phyloP scores from a whole-genome alignment of 805 yeast species.

The Candida pseudofarinosa region DNA sequence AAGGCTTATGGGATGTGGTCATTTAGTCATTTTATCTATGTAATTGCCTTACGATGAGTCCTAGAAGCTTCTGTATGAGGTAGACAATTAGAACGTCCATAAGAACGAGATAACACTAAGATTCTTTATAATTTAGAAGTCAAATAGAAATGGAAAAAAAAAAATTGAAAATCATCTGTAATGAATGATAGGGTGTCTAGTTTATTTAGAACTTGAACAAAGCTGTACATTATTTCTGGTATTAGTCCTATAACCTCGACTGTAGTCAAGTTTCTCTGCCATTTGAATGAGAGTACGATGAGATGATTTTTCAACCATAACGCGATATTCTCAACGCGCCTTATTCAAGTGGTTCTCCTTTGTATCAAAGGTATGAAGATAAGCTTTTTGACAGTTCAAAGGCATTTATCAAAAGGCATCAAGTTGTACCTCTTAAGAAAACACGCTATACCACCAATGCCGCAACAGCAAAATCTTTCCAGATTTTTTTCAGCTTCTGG shows the following conservation, averaged over 20 bases:
- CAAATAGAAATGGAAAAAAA: no score
- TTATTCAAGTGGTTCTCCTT: neutral
- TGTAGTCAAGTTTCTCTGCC: no score
- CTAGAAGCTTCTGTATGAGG: no score
- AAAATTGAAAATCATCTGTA: neutral
- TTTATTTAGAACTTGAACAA: neutral
- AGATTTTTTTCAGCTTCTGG: conserved; percentile 20
- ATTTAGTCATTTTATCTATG: conserved; percentile 7
- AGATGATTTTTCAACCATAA: neutral
- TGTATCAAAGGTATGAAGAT: neutral
- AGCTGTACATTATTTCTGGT: neutral
- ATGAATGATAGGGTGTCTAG: neutral
- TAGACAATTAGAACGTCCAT: no score
- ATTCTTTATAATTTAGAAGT: no score
- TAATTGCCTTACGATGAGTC: no score
- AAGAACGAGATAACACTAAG: no score
- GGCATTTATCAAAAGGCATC: neutral
- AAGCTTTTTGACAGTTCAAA: neutral
- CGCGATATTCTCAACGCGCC: neutral
- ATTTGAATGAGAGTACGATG: no score
- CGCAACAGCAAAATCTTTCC: conserved; percentile 32
- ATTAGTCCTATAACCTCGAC: no score
- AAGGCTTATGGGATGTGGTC: conserved; percentile 67
- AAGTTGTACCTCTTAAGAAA: neutral
- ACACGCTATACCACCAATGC: conserved; percentile 11